Percentiles rank a stretch among this genome's conserved stretches.
These are phyloP conservation scores for Gossypium aridum DNA, from an alignment of 441 rosid genomes.

Conservation along the genomic window DNA sequence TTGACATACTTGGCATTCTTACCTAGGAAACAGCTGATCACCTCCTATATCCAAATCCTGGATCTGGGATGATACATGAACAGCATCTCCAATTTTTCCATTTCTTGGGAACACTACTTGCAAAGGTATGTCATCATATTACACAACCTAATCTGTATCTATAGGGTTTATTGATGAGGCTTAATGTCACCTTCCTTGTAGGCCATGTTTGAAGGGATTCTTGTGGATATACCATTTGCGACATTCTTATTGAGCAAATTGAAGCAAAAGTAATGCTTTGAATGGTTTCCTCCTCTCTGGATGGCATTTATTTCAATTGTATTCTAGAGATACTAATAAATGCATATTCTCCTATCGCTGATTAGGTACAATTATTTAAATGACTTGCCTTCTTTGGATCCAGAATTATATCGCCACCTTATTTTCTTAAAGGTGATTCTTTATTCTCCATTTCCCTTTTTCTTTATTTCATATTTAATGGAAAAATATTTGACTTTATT, in stretches of 20 bases:
- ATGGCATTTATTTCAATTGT: not conserved
- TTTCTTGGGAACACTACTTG: slow-evolving; percentile 92
- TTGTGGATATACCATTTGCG: slow-evolving; percentile 97
- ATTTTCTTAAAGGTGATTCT: slow-evolving; percentile 82
- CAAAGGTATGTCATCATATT: slow-evolving; percentile 50
- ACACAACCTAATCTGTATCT: slow-evolving; percentile 4
- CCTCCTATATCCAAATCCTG: slow-evolving; percentile 97
- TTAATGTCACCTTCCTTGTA: slow-evolving; percentile 30
- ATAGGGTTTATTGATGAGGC: slow-evolving; percentile 4
- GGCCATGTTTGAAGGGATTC: slow-evolving; percentile 99
- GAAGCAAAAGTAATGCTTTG: slow-evolving; percentile 63
- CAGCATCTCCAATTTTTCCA: slow-evolving; percentile 96
- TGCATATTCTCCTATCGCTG: slow-evolving; percentile 14
- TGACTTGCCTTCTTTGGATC: slow-evolving; percentile 96
- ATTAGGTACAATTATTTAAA: slow-evolving; percentile 87
- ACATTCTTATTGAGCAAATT: slow-evolving; percentile 98
- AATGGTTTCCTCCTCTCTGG: not conserved
- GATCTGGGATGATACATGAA: slow-evolving; percentile 94
- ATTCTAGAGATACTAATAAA: not conserved
- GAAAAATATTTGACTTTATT: not conserved
- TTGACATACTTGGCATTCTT: slow-evolving; percentile 19
- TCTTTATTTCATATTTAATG: not conserved
- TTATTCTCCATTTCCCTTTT: not conserved
- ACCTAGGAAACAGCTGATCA: slow-evolving; percentile 89
- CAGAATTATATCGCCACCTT: slow-evolving; percentile 93